Evolutionary conservation across 441 rosid species (phyloP).

Genomic region (Adansonia madagascariensis): DNA sequence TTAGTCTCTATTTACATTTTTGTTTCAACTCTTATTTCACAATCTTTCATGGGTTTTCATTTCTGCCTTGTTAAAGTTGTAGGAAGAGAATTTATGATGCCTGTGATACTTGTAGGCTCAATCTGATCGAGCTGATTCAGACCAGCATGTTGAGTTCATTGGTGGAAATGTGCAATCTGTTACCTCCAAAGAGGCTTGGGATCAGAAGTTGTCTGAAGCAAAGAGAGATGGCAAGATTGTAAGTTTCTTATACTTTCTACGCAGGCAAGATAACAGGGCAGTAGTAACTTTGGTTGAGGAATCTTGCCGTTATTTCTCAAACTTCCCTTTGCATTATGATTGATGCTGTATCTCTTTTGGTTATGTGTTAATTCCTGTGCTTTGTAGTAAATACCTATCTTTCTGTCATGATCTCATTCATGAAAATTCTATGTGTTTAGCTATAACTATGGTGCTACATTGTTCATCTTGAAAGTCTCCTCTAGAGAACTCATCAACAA

Average conservation of each 20-base stretch:
- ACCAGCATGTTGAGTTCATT: slow-evolving; percentile 59
- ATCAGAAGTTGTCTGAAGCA: slow-evolving; percentile 83
- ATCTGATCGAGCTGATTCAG: slow-evolving; percentile 40
- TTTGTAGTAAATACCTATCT: neutral
- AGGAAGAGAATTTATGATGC: neutral
- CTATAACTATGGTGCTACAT: neutral
- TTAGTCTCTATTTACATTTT: neutral
- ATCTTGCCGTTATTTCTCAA: slow-evolving; percentile 11
- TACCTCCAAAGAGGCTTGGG: slow-evolving; percentile 76
- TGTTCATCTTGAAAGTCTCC: neutral
- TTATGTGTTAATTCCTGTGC: neutral
- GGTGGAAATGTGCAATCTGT: slow-evolving; percentile 67
- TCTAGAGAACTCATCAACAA: slow-evolving; percentile 2
- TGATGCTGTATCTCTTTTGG: neutral
- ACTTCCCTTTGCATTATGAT: neutral
- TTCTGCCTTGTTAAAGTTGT: neutral
- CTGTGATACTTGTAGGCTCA: slow-evolving; percentile 36
- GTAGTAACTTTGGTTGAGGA: neutral
- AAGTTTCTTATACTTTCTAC: slow-evolving; percentile 28
- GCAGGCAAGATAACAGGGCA: slow-evolving; percentile 7
- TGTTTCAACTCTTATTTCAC: neutral
- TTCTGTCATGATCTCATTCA: neutral
- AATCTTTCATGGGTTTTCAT: neutral
- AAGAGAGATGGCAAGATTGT: slow-evolving; percentile 70
- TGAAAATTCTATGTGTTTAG: neutral